phyloP scores from a whole-genome alignment of 495 filamentous ascomycete genomes.

The Amniculicola lignicola region DNA sequence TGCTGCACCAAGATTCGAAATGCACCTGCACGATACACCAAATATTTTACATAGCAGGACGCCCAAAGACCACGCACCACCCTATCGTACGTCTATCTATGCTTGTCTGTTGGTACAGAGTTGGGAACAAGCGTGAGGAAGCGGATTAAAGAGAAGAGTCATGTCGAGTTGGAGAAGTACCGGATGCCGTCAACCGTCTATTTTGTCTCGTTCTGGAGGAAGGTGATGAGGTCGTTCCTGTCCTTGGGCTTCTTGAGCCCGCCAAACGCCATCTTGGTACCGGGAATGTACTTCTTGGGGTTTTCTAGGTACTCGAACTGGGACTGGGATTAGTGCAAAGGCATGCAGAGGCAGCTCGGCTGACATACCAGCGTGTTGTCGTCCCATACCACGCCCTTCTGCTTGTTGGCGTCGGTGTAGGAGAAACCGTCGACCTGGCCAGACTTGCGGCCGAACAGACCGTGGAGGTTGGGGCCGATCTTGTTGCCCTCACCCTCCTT shows the following conservation, averaged over 20 bases:
- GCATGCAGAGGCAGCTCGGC: not conserved
- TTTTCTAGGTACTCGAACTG: slow-evolving; percentile 88
- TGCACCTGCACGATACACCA: slow-evolving; percentile 24
- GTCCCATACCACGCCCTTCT: slow-evolving; percentile 86
- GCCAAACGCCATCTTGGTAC: slow-evolving; percentile 99
- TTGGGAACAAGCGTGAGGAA: slow-evolving; percentile 5
- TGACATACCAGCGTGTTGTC: slow-evolving; percentile 76
- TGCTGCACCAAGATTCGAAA: slow-evolving; percentile 25
- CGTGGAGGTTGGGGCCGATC: slow-evolving; percentile 94
- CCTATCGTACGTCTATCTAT: slow-evolving; percentile 36
- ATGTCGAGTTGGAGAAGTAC: slow-evolving; percentile 5
- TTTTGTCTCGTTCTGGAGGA: slow-evolving; percentile 44
- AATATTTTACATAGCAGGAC: slow-evolving; percentile 26
- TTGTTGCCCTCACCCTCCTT: slow-evolving; percentile 88
- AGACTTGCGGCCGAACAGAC: slow-evolving; percentile 95
- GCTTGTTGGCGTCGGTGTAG: slow-evolving; percentile 99
- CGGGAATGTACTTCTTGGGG: slow-evolving; percentile 95
- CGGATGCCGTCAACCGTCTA: slow-evolving; percentile 23
- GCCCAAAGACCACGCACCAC: slow-evolving; percentile 6
- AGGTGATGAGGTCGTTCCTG: slow-evolving; percentile 95
- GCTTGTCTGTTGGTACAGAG: slow-evolving; percentile 31
- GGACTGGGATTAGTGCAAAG: slow-evolving; percentile 33
- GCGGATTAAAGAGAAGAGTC: slow-evolving; percentile 14
- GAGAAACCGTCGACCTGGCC: slow-evolving; percentile 87
- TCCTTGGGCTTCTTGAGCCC: slow-evolving; percentile 99